phyloP scores from a whole-genome alignment of 116 monocot genomes.

The Trichopus zeylanicus region DNA sequence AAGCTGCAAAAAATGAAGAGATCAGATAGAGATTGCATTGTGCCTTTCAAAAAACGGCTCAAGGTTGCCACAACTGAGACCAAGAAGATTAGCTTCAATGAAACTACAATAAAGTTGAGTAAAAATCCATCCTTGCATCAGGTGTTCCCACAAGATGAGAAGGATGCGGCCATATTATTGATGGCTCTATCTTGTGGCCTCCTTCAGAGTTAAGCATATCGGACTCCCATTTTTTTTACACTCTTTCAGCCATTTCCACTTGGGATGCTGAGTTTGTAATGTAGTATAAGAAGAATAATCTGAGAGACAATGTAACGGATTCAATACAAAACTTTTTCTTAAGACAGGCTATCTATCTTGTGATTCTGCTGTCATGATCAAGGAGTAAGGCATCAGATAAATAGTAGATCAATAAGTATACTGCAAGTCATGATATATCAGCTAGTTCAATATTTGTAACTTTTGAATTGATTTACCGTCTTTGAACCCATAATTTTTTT shows the following conservation, averaged over 20 bases:
- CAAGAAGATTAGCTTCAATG: slow-evolving; percentile 28
- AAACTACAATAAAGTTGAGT: slow-evolving; percentile 28
- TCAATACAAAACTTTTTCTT: background rate
- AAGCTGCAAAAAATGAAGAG: slow-evolving; percentile 24
- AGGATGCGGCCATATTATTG: slow-evolving; percentile 67
- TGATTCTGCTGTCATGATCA: background rate
- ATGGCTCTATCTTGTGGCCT: slow-evolving; percentile 81
- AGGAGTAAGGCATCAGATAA: background rate
- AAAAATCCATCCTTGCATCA: slow-evolving; percentile 26
- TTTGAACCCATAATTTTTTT: no score
- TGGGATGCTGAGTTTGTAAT: background rate
- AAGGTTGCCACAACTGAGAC: slow-evolving; percentile 20
- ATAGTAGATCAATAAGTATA: background rate
- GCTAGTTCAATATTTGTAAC: no score
- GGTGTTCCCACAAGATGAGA: slow-evolving; percentile 63
- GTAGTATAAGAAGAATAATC: background rate
- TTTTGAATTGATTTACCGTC: no score
- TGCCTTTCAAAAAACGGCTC: slow-evolving; percentile 75
- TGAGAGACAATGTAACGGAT: background rate
- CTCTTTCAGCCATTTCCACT: background rate
- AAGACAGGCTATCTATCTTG: background rate
- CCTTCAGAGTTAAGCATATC: slow-evolving; percentile 22
- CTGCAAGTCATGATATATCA: background rate
- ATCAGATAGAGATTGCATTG: slow-evolving; percentile 10
- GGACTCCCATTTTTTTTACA: background rate